A percentile compares a stretch with the other conserved stretches of the same genome.
Conservation (phyloP, 2,329 filamentous ascomycete species). For the Coniochaeta prunicola region DNA sequence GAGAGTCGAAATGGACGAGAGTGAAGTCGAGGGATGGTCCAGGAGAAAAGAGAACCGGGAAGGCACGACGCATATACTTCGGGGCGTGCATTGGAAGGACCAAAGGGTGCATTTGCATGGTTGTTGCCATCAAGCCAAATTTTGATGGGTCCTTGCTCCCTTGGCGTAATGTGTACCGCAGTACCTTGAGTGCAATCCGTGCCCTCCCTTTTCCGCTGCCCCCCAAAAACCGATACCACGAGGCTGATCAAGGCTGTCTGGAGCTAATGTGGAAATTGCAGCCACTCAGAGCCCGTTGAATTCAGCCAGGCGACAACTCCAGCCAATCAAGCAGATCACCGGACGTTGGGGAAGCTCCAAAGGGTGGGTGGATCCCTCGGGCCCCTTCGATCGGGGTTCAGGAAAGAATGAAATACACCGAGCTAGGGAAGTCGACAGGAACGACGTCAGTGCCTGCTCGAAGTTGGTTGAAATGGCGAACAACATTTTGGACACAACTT, state of each 20-base stretch:
- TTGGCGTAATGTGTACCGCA: no score
- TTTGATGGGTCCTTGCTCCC: not conserved
- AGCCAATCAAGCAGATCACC: constrained; percentile 11
- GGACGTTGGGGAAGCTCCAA: constrained; percentile 19
- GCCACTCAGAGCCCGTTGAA: constrained; percentile 2
- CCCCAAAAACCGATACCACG: constrained; percentile 4
- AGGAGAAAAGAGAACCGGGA: not conserved
- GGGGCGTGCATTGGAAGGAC: not conserved
- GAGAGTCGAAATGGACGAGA: not conserved
- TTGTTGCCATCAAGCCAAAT: not conserved
- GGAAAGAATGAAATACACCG: not conserved
- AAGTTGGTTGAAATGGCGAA: not conserved
- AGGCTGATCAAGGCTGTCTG: constrained; percentile 1
- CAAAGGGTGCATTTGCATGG: not conserved
- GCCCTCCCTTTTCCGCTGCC: not conserved
- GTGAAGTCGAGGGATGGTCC: not conserved
- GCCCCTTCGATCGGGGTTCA: not conserved
- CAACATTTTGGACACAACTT: not conserved
- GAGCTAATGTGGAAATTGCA: not conserved
- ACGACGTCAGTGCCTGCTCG: not conserved
- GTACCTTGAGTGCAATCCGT: no score
- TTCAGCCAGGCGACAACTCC: constrained; percentile 2
- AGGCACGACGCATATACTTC: not conserved
- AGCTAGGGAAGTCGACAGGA: not conserved
- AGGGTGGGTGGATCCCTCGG: not conserved